Base-by-base conservation (phyloP, 176 grass and related monocot genomes). In the Aegilops umbellulata region DNA sequence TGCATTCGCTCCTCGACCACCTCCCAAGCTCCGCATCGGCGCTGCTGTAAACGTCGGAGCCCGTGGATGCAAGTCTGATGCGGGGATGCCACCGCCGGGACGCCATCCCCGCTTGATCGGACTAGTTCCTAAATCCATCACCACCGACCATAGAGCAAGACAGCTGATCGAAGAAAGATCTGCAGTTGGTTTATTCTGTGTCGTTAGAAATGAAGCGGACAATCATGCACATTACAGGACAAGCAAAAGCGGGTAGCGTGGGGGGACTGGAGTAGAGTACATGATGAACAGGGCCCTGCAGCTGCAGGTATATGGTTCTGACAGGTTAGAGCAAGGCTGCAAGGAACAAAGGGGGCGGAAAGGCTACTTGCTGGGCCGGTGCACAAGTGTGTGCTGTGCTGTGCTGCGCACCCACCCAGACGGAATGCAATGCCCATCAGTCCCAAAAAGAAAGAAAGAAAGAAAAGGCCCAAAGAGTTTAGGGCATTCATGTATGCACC, bases 401-500 rank as follows among this genome's bases (percentile, higher is more conserved):
- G 30, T 32, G 42, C 42, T 44, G 69, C 38, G 41, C 75, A 76
- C 69, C 70, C 65, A 88, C 55, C 57, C n/a, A 78, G 53, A 74
- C 38, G 84, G 89, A 90, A 90, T 85, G 71, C 20, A 80, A 90
- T 90, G 68, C 85, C 89, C 87, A 82, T 86, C 84, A 78, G 53
- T 68, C 85, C 67, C 82, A 25, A 47, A 74, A 74, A 17, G 70
- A 74, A 6, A 53, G 49, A 7, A 15, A 70, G 35, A 38, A 17
- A 22, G 65, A 34, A 36, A 71, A 86, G 73, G 5, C 79, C 73
- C 70, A 70, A 39, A 64, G 86, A 4, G 60, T 77, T 81, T 61
- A 82, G 83, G 36, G 83, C 39, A 11, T 41, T 41, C 41, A 12
- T 42, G 41, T 64, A 78, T 22, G 53, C 16, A 0, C 88, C 68